Evolutionary conservation across 371 early-diverging fungal genomes (phyloP), one percentile per base, ranked within the genome.

Genomic region (Fennellomyces sp.): DNA sequence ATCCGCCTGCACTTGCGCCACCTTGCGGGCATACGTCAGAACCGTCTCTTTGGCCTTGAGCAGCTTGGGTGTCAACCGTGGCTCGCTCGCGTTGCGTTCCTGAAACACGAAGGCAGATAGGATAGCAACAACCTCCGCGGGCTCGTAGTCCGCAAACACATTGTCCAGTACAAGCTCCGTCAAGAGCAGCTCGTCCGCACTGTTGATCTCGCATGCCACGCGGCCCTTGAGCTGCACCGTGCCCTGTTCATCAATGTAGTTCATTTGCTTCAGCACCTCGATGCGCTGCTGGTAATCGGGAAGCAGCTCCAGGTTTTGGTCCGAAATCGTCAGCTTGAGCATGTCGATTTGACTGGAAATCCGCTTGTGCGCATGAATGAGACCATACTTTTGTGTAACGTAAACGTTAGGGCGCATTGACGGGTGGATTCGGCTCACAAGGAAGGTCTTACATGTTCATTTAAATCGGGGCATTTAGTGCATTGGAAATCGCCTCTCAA

Each of bases 81-180:
- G 88, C 55, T 86, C 81, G 45, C 78, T 81, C 23, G 82, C 74
- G 36, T 78, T 79, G 65, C 88, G 90, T 58, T 99, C 99, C 65
- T 97, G 94, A 78, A 98, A 99, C 29, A 99, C 92, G 80, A 99
- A 96, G 39, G 93, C 94, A 0, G 97, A 96, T 13, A 99, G 73
- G 33, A 99, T 78, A 3, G 99, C 97, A 1, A 96, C 97, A 33
- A 97, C 91, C 66, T 99, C 98, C 15, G 91, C 94, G 0, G 96
- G 93, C 36, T 93, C 91, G 54, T 90, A 92, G 49, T 92, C 91
- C 0, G 88, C 89, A 58, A 99, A 90, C 42, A 94, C 89, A 72
- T 99, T 98, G 69, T 98, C 95, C 60, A 99, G 85, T 5, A 99
- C 92, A 56, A 99, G 84, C 69, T 99, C 99, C 0, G 99, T 99